phyloP scores from a whole-genome alignment of 23 red algal genomes.

The Gracilaria domingensis region DNA sequence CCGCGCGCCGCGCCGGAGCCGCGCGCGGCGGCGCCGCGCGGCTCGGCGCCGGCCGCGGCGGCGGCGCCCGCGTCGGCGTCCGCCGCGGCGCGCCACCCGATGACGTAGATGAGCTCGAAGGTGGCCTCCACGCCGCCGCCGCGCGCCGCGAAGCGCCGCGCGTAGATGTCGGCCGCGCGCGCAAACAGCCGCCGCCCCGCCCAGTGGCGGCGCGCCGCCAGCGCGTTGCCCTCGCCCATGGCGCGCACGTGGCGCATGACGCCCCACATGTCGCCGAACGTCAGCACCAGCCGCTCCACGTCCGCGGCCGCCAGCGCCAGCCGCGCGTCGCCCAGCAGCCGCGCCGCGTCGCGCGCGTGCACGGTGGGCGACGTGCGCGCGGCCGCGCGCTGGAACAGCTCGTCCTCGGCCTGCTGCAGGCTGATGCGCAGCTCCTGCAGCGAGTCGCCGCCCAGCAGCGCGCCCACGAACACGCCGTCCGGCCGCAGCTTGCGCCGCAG shows the following conservation, averaged over 20 bases:
- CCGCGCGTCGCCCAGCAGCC: constrained; percentile 59
- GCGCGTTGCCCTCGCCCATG: constrained; percentile 91
- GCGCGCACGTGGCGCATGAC: constrained; percentile 87
- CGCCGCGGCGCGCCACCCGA: constrained; percentile 62
- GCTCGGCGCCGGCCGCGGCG: too few relatives aligned
- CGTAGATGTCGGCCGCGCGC: constrained; percentile 79
- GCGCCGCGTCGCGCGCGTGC: constrained; percentile 71
- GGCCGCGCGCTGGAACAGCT: constrained; percentile 60
- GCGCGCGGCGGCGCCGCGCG: too few relatives aligned
- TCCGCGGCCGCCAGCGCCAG: constrained; percentile 87
- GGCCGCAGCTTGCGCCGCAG: constrained; percentile 57
- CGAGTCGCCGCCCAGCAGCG: constrained; percentile 91
- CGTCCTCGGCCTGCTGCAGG: constrained; percentile 92
- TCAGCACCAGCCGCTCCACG: constrained; percentile 75
- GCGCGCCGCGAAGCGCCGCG: constrained; percentile 65
- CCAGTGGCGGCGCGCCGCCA: constrained; percentile 36
- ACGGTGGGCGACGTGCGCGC: constrained; percentile 87
- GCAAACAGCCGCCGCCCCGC: constrained; percentile 69
- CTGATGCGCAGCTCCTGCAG: constrained; percentile 86
- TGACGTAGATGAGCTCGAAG: constrained; percentile 91
- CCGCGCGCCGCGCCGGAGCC: background rate
- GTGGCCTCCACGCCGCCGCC: constrained; percentile 64
- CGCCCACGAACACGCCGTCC: constrained; percentile 89
- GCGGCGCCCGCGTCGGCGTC: too few relatives aligned
- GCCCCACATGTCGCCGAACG: constrained; percentile 74